A percentile compares a stretch with the other conserved stretches of the same genome.
phyloP scores from a whole-genome alignment of 148 eudicot genomes.

The Talinum fruticosum region DNA sequence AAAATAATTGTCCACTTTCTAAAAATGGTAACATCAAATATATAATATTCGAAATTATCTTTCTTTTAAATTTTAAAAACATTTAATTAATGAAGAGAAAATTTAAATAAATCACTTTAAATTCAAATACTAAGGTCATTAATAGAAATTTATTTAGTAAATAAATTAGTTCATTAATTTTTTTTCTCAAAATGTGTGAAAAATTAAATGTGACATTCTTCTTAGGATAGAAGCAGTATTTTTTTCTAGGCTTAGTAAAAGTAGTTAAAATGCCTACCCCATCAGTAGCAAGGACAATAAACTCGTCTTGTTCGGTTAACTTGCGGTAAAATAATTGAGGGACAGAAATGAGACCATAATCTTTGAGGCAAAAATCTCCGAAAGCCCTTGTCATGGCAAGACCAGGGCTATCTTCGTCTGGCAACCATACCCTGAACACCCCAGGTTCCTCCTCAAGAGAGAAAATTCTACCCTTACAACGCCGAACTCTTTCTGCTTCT shows the following conservation, averaged over 20 bases:
- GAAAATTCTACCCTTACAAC: slow-evolving; percentile 62
- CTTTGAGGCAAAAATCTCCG: slow-evolving; percentile 91
- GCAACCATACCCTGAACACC: slow-evolving; percentile 74
- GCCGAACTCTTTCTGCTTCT: slow-evolving; percentile 60
- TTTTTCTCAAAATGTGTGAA: too few relatives aligned
- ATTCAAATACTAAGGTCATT: too few relatives aligned
- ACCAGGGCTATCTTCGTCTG: slow-evolving; percentile 76
- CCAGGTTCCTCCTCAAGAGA: slow-evolving; percentile 63
- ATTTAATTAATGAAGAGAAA: too few relatives aligned
- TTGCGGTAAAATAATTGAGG: slow-evolving; percentile 63
- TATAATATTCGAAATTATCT: too few relatives aligned
- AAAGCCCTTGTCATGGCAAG: slow-evolving; percentile 96
- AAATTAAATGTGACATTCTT: too few relatives aligned
- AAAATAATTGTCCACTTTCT: too few relatives aligned
- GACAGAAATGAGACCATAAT: slow-evolving; percentile 74
- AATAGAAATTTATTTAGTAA: too few relatives aligned
- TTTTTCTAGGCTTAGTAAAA: not conserved
- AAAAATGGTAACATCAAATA: too few relatives aligned
- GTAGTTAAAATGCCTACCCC: slow-evolving; percentile 52
- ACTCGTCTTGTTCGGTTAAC: slow-evolving; percentile 65
- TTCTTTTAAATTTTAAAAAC: too few relatives aligned
- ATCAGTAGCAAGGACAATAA: slow-evolving; percentile 82
- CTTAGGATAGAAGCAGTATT: too few relatives aligned
- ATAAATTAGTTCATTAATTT: too few relatives aligned
- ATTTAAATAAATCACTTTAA: too few relatives aligned